These are phyloP conservation scores for Chrysoporthe puriensis DNA, from an alignment of 2,329 filamentous ascomycete species.

Conservation along the genomic window DNA sequence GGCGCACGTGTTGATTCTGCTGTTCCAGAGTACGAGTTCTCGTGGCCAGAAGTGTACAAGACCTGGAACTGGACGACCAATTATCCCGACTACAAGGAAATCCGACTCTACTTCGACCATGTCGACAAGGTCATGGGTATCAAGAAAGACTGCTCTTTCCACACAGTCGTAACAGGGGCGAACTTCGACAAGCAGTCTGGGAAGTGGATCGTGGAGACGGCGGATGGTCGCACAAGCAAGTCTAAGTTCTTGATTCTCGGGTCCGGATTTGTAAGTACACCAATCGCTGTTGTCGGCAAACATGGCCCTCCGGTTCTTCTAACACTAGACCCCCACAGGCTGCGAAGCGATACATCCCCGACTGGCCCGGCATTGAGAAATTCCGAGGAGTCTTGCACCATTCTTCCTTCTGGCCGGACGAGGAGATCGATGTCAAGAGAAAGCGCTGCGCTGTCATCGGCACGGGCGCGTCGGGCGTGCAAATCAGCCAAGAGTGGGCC, in stretches of 20 bases:
- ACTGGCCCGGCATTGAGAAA: constrained; percentile 61
- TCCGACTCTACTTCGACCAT: constrained; percentile 62
- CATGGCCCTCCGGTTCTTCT: not conserved
- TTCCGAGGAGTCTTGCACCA: constrained; percentile 65
- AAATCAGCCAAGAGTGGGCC: constrained; percentile 64
- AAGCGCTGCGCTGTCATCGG: constrained; percentile 67
- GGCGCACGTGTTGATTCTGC: constrained; percentile 59
- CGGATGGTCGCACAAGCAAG: constrained; percentile 53
- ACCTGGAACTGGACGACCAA: constrained; percentile 61
- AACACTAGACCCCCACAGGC: constrained; percentile 39
- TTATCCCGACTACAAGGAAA: constrained; percentile 55
- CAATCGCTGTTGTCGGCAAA: not conserved
- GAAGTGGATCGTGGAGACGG: constrained; percentile 48
- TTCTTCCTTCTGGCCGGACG: constrained; percentile 63
- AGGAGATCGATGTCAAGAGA: constrained; percentile 56
- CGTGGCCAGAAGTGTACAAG: constrained; percentile 54
- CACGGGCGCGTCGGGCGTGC: constrained; percentile 67
- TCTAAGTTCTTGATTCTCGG: constrained; percentile 57
- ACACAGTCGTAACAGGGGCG: constrained; percentile 57
- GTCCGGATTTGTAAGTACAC: constrained; percentile 51
- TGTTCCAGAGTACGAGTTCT: constrained; percentile 57
- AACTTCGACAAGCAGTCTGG: constrained; percentile 52
- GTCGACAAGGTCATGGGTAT: constrained; percentile 58
- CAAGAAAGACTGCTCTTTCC: constrained; percentile 60
- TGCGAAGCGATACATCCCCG: constrained; percentile 63